Base-by-base conservation (phyloP, 176 grass and related monocot genomes). In the Ensete glaucum region DNA sequence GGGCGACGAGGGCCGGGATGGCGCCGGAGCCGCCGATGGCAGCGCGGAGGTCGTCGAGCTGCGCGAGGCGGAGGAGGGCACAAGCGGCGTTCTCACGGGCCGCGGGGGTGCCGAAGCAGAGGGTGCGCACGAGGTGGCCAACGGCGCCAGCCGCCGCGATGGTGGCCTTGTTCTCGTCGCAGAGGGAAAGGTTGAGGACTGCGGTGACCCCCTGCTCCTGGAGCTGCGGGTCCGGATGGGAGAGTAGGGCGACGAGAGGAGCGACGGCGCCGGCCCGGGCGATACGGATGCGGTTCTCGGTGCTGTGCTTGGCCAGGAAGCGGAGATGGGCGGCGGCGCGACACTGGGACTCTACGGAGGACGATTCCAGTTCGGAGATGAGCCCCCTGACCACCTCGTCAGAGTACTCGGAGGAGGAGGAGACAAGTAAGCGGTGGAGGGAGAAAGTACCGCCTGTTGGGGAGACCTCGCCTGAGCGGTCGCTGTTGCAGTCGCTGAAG, bases 131-230 rank as follows among this genome's bases (percentile, higher is more conserved):
- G 27, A 69, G 67, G 67, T 34, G 67, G 15, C 29, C 27, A 15
- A 69, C 19, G 67, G 67, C 67, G 67, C 67, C 34, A 8, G 67
- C 67, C 7, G 29, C 43, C 34, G 34, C 67, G 29, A 69, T 69
- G 29, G 7, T 1, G 25, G 27, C 34, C 67, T 69, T 69, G 67
- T 69, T 69, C 67, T 69, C 67, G 29, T 50, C 34, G 67, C 67
- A 69, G 67, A 69, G 34, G 67, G 67, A 69, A 12, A 69, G 67
- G 29, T 69, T 69, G 27, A 69, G 15, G 67, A 69, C 49, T 12
- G 67, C 67, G 29, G 67, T 69, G 67, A 69, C 67, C 27, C 67
- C 67, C 8, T 69, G 67, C 67, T 69, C 67, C 67, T 69, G 67
- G 67, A 69, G 67, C 67, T 69, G 34, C 6, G 34, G 67, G 67